phyloP scores from a whole-genome alignment of 2,329 filamentous ascomycete genomes.

The Phaeomoniella chlamydospora region DNA sequence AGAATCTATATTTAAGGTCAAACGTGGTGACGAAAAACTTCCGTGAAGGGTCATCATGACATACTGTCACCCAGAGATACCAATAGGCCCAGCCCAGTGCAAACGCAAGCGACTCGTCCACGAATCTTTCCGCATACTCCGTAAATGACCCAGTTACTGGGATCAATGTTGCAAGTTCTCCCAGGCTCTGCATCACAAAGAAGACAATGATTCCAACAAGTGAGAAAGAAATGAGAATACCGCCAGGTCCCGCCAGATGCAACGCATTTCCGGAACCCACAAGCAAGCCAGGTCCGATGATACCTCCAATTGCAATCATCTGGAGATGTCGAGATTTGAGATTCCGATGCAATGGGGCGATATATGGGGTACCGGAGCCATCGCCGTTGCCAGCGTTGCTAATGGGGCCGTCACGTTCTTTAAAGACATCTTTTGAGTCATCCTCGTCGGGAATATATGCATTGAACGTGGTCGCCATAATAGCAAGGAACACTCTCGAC shows the following conservation, averaged over 20 bases:
- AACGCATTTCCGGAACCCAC: slow-evolving; percentile 47
- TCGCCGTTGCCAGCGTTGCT: too few relatives aligned
- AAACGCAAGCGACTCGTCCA: slow-evolving; percentile 55
- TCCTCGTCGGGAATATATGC: too few relatives aligned
- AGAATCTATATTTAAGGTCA: too few relatives aligned
- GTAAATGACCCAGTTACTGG: slow-evolving; percentile 41
- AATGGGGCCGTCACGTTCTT: too few relatives aligned
- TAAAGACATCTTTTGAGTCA: too few relatives aligned
- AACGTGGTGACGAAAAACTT: too few relatives aligned
- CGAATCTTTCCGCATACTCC: slow-evolving; percentile 43
- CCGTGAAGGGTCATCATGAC: too few relatives aligned
- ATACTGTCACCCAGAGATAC: too few relatives aligned
- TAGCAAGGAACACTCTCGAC: too few relatives aligned
- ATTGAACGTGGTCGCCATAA: too few relatives aligned
- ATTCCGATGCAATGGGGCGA: too few relatives aligned
- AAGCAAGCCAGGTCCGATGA: slow-evolving; percentile 38
- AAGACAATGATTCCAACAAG: slow-evolving; percentile 45
- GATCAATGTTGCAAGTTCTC: slow-evolving; percentile 46
- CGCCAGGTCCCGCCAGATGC: slow-evolving; percentile 44
- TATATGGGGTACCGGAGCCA: too few relatives aligned
- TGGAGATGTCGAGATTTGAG: slow-evolving; percentile 13
- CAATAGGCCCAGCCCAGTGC: slow-evolving; percentile 61
- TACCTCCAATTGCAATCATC: slow-evolving; percentile 14
- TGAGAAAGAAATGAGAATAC: slow-evolving; percentile 41
- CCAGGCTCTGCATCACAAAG: slow-evolving; percentile 42